Base-by-base conservation (phyloP, 2,329 filamentous ascomycete species). In the Trichoderma sp. region DNA sequence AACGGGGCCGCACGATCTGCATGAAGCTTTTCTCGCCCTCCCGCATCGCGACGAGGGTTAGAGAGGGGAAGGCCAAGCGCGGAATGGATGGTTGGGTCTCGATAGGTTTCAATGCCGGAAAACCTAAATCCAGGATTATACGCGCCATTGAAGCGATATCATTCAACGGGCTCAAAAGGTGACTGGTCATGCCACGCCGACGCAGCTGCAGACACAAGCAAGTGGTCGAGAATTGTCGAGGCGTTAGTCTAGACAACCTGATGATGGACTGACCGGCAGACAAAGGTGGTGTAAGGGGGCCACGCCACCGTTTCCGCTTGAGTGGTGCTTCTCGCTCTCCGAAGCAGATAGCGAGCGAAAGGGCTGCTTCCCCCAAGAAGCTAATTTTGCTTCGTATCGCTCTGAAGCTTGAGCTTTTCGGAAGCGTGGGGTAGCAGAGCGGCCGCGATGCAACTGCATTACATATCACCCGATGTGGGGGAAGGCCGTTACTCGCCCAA, bases 391-490 rank as follows among this genome's bases (percentile, higher is more conserved):
- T 71, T 71, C 67, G 67, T 62, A 62, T 71, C 12, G 7, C 24
- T 41, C 29, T 18, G 11, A 35, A 35, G 67, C 35, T 29, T 56
- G 53, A 62, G 53, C 67, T 71, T 14, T 21, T 18, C 24, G 9
- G 71, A 65, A 38, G 71, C 71, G 41, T 72, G 68, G 68, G 59
- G 68, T 72, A 72, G 27, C 8, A 50, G 38, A 27, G 56, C 38
- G 59, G 38, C 59, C 38, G 38, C 35, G 66, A 69, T 69, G 66
- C 66, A 56, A 63, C 29, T 62, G 31, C 56, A 35, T 38, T 56
- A 27, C 41, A 73, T 65, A 60, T 73, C 33, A 60, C 60, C 60
- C 45, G 29, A 73, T 65, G 71, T 65, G 71, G 71, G 41, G 69
- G 29, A 71, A 33, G 50, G 21, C 31, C 21, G 29, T 9, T 64